Conservation (phyloP, 352 stramenopile species). For the Phytophthora idaei region DNA sequence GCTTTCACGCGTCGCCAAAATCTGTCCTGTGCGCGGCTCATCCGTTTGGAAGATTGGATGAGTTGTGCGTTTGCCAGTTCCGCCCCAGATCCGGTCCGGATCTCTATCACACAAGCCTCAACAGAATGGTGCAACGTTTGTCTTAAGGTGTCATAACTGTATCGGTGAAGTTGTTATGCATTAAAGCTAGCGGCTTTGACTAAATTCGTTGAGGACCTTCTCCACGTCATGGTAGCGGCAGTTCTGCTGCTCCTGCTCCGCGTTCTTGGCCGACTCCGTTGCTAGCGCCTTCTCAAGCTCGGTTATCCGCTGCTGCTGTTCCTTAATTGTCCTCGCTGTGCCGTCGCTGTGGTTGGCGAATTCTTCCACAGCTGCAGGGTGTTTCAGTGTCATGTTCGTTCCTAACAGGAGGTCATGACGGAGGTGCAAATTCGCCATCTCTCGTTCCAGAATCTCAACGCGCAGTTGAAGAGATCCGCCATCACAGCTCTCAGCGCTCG, state of each 20-base stretch:
- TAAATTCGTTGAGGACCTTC: slow-evolving; percentile 17
- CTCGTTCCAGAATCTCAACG: slow-evolving; percentile 31
- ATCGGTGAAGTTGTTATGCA: no score
- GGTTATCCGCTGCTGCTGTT: slow-evolving; percentile 19
- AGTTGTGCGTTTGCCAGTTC: slow-evolving; percentile 24
- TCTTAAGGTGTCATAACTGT: not conserved
- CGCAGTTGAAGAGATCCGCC: slow-evolving; percentile 18
- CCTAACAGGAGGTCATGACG: slow-evolving; percentile 13
- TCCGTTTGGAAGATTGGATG: slow-evolving; percentile 31
- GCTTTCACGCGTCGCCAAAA: no score
- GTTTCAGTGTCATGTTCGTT: slow-evolving; percentile 7
- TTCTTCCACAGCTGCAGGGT: not conserved
- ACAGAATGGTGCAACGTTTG: slow-evolving; percentile 2
- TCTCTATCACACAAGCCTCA: slow-evolving; percentile 13
- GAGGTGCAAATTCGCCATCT: slow-evolving; percentile 21
- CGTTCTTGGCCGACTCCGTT: slow-evolving; percentile 8
- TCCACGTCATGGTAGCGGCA: slow-evolving; percentile 11
- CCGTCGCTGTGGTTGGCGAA: not conserved
- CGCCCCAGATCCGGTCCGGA: slow-evolving; percentile 9
- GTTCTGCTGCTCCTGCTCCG: slow-evolving; percentile 13
- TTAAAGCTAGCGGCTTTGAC: not conserved
- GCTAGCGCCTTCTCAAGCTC: slow-evolving; percentile 22
- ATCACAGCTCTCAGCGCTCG: not conserved
- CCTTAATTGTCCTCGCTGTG: not conserved
- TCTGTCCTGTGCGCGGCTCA: slow-evolving; percentile 20